These are phyloP conservation scores for Flaveria trinervia DNA, from an alignment of 129 eudicot genomes.

Conservation along the genomic window DNA sequence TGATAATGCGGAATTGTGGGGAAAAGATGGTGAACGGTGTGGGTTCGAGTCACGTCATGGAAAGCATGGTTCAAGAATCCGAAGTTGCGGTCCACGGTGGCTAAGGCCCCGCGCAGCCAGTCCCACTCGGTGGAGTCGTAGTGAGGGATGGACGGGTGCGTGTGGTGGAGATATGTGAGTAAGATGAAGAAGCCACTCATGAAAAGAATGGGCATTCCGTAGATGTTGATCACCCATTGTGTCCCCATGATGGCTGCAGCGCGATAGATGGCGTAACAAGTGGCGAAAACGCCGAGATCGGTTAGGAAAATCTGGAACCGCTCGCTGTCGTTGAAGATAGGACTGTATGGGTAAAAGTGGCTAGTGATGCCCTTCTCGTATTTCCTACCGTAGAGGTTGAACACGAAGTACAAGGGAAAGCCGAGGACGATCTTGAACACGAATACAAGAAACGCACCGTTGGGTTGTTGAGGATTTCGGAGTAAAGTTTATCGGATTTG, in stretches of 20 bases:
- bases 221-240: slow-evolving; percentile 32
- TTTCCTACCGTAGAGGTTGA: slow-evolving; percentile 30
- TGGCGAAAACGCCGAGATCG: slow-evolving; percentile 34
- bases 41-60: slow-evolving; percentile 34
- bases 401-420: slow-evolving; percentile 34
- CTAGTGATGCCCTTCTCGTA: slow-evolving; percentile 35
- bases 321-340: slow-evolving; percentile 38
- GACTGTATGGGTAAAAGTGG: slow-evolving; percentile 42
- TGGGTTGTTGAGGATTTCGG: slow-evolving; percentile 36
- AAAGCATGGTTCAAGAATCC: slow-evolving; percentile 39
- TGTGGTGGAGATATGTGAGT: slow-evolving; percentile 37
- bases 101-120: slow-evolving; percentile 42
- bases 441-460: slow-evolving; percentile 23
- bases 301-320: slow-evolving; percentile 35
- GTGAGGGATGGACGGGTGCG: slow-evolving; percentile 39
- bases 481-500: slow-evolving; percentile 21
- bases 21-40: slow-evolving; percentile 38
- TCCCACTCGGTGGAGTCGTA: slow-evolving; percentile 43
- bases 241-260: slow-evolving; percentile 18
- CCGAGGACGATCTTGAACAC: slow-evolving; percentile 36
- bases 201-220: slow-evolving; percentile 38
- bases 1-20: slow-evolving; percentile 42
- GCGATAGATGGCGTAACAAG: slow-evolving; percentile 15
- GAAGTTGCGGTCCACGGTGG: slow-evolving; percentile 38
- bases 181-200: slow-evolving; percentile 32